Conservation (phyloP, 345 rosid species). For the Dipteronia dyeriana region DNA sequence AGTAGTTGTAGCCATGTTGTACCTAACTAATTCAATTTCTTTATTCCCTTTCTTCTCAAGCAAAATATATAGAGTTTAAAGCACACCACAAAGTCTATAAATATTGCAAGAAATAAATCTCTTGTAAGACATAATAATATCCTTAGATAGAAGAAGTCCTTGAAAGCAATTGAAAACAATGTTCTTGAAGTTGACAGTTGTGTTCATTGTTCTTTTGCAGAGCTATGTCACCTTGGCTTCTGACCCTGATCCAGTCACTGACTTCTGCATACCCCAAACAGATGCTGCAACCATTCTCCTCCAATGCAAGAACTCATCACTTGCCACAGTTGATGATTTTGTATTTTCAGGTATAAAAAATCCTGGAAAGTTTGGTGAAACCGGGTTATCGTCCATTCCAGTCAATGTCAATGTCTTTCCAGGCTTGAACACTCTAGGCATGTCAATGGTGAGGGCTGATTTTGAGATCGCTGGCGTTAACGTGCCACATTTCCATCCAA, state of each 20-base stretch:
- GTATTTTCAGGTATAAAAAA: slow-evolving; percentile 61
- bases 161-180: slow-evolving; percentile 13
- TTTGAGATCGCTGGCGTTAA: slow-evolving; percentile 63
- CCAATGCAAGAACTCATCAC: slow-evolving; percentile 69
- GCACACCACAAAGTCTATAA: slow-evolving; percentile 11
- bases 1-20: neutral
- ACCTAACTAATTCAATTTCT: slow-evolving; percentile 30
- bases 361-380: slow-evolving; percentile 49
- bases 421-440: slow-evolving; percentile 68
- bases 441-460: slow-evolving; percentile 78
- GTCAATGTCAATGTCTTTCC: slow-evolving; percentile 65
- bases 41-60: slow-evolving; percentile 27
- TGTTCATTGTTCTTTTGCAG: slow-evolving; percentile 27
- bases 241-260: slow-evolving; percentile 78
- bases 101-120: neutral
- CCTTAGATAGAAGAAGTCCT: neutral
- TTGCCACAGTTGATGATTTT: slow-evolving; percentile 61
- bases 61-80: slow-evolving; percentile 13
- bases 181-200: slow-evolving; percentile 19
- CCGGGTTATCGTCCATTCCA: slow-evolving; percentile 58
- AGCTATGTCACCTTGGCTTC: slow-evolving; percentile 44
- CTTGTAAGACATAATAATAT: too few species aligned
- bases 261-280: slow-evolving; percentile 60
- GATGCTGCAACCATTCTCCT: slow-evolving; percentile 2
- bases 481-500: slow-evolving; percentile 80